Conservation (phyloP, 768 basidiomycete species). For the Mrakia hoshinonis region DNA sequence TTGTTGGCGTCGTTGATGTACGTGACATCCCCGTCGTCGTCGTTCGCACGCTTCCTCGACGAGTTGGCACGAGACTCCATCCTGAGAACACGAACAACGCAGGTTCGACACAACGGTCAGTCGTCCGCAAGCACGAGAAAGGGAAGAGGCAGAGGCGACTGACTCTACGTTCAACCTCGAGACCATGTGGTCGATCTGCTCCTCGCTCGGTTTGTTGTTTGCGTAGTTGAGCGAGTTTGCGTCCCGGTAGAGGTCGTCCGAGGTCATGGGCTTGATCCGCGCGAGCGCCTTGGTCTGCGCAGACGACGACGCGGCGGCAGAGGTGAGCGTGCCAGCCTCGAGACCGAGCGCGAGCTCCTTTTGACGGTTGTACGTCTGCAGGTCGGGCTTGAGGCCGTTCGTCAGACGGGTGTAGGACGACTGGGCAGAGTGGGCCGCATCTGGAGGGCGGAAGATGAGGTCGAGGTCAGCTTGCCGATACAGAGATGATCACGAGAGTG, state of each 20-base stretch:
- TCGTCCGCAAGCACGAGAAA: not conserved
- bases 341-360: conserved; percentile 77
- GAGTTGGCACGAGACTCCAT: conserved; percentile 84
- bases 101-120: not conserved
- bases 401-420: conserved; percentile 87
- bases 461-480: too few relatives aligned
- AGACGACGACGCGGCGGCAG: conserved; percentile 43
- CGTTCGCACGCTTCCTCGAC: conserved; percentile 78
- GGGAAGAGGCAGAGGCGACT: conserved; percentile 42
- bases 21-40: conserved; percentile 90
- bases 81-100: conserved; percentile 43
- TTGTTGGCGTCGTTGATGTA: conserved; percentile 53
- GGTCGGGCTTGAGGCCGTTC: conserved; percentile 75
- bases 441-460: conserved; percentile 43
- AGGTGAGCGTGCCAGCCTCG: conserved; percentile 56
- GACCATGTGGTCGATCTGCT: conserved; percentile 86
- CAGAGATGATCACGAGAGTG: too few relatives aligned
- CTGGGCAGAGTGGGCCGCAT: conserved; percentile 80
- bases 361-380: conserved; percentile 76
- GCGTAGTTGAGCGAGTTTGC: conserved; percentile 88
- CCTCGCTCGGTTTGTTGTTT: conserved; percentile 89
- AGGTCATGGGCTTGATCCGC: conserved; percentile 26
- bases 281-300: conserved; percentile 46
- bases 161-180: conserved; percentile 88
- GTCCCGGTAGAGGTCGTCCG: conserved; percentile 81